Conservation (phyloP, 2,329 filamentous ascomycete genomes). For the Aciculosporium take region DNA sequence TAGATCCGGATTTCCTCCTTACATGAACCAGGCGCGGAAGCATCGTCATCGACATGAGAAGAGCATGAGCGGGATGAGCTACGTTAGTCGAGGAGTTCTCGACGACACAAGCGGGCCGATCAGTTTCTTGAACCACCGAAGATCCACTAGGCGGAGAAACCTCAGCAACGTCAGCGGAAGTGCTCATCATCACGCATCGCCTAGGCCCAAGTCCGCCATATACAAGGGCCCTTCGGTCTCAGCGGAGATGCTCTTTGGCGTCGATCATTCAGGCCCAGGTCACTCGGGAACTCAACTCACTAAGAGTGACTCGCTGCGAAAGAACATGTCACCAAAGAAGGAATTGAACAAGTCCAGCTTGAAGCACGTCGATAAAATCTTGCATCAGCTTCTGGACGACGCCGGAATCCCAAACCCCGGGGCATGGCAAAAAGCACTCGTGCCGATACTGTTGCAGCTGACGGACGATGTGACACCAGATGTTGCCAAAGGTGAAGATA, state of each 20-base stretch:
- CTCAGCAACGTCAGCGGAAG: conserved; percentile 68
- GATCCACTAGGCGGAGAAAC: conserved; percentile 60
- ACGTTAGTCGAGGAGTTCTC: conserved; percentile 47
- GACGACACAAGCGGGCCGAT: conserved; percentile 47
- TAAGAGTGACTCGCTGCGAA: conserved; percentile 73
- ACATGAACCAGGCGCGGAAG: conserved; percentile 60
- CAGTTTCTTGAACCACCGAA: conserved; percentile 43
- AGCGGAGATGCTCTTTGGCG: conserved; percentile 34
- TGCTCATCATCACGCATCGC: conserved; percentile 54
- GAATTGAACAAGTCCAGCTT: conserved; percentile 80
- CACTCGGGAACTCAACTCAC: conserved; percentile 38
- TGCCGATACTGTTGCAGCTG: conserved; percentile 79
- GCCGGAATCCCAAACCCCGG: conserved; percentile 54
- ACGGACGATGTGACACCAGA: conserved; percentile 92
- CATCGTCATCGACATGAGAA: conserved; percentile 62
- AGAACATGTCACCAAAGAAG: conserved; percentile 56
- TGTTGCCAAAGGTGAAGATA: conserved; percentile 79
- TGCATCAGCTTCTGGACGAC: conserved; percentile 73
- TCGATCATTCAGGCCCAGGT: conserved; percentile 29
- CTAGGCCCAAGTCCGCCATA: conserved; percentile 44
- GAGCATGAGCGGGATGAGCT: conserved; percentile 56
- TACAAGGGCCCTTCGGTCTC: conserved; percentile 42
- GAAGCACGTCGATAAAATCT: conserved; percentile 71
- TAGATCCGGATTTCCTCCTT: conserved; percentile 55
- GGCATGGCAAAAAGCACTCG: conserved; percentile 78